Conservation (phyloP, 2,329 filamentous ascomycete species). For the Trichoderma polysporum region DNA sequence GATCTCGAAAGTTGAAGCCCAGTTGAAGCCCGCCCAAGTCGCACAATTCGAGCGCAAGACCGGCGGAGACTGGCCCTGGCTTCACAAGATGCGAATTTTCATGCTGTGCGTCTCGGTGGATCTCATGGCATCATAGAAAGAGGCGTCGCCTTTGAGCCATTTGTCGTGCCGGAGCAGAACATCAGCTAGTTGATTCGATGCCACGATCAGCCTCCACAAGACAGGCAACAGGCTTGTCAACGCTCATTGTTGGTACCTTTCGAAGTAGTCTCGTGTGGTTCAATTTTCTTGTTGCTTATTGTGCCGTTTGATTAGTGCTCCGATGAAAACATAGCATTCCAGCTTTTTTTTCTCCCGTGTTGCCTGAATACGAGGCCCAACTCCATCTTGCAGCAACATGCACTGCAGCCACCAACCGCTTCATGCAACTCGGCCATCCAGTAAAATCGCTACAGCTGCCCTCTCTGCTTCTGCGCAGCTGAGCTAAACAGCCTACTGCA, state of each 20-base stretch:
- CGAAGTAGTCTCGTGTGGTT: background rate
- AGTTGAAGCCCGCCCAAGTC: background rate
- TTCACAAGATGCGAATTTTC: background rate
- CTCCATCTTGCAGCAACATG: background rate
- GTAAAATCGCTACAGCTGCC: background rate
- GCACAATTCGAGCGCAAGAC: background rate
- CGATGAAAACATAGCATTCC: background rate
- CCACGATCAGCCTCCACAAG: background rate
- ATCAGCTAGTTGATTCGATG: background rate
- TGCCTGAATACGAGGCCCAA: conserved; percentile 7
- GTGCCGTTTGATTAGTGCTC: background rate
- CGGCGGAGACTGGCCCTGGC: background rate
- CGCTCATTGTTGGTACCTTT: background rate
- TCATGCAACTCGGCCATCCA: conserved; percentile 1
- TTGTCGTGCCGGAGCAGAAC: background rate
- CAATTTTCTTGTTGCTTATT: background rate
- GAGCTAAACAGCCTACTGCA: background rate
- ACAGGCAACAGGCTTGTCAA: background rate
- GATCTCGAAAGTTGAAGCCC: conserved; percentile 6
- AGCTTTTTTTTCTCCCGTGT: background rate
- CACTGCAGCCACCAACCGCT: conserved; percentile 4
- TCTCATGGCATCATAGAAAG: conserved; percentile 1
- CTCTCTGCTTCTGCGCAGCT: background rate
- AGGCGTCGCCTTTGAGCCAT: conserved; percentile 7
- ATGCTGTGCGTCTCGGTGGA: background rate